A percentile compares a stretch with the other conserved stretches of the same genome.
Conservation (phyloP, 345 rosid genomes). For the Theobroma cacao region DNA sequence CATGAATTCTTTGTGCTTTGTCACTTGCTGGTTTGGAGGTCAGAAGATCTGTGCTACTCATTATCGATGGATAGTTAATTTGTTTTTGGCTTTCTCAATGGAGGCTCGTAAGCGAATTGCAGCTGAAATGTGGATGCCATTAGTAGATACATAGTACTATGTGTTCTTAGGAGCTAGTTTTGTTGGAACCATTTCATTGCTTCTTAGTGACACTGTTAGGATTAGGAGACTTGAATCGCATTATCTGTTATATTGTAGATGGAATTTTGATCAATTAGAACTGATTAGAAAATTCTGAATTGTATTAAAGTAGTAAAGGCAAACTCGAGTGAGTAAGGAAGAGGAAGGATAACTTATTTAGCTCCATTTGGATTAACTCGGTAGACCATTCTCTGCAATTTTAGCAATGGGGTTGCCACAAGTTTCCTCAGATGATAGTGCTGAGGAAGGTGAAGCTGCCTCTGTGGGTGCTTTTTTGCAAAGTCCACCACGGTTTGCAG, state of each 20-base stretch:
- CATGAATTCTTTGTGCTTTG: conserved; percentile 41
- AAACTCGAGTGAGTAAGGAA: conserved; percentile 10
- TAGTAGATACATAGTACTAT: conserved; percentile 58
- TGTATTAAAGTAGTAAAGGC: conserved; percentile 21
- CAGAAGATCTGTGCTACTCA: conserved; percentile 41
- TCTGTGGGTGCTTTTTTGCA: conserved; percentile 41
- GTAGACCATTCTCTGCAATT: conserved; percentile 1
- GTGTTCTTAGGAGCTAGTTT: conserved; percentile 15
- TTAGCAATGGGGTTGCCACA: conserved; percentile 80
- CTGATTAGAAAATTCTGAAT: conserved; percentile 8
- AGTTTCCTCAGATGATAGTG: conserved; percentile 47
- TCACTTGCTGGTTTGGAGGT: conserved; percentile 44
- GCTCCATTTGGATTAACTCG: neutral
- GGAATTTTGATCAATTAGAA: conserved; percentile 3
- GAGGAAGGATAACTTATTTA: conserved; percentile 21
- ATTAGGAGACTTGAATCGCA: conserved; percentile 10
- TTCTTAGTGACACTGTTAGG: conserved; percentile 9
- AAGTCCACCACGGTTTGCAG: conserved; percentile 43
- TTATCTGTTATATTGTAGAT: conserved; percentile 6
- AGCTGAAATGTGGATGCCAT: conserved; percentile 60
- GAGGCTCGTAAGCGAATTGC: conserved; percentile 32
- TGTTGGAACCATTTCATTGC: conserved; percentile 2
- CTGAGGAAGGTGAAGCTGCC: conserved; percentile 42
- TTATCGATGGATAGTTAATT: conserved; percentile 37
- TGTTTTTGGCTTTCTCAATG: conserved; percentile 35